Base-by-base conservation (phyloP, 495 filamentous ascomycete species). In the Penicillium atrosanguineum region DNA sequence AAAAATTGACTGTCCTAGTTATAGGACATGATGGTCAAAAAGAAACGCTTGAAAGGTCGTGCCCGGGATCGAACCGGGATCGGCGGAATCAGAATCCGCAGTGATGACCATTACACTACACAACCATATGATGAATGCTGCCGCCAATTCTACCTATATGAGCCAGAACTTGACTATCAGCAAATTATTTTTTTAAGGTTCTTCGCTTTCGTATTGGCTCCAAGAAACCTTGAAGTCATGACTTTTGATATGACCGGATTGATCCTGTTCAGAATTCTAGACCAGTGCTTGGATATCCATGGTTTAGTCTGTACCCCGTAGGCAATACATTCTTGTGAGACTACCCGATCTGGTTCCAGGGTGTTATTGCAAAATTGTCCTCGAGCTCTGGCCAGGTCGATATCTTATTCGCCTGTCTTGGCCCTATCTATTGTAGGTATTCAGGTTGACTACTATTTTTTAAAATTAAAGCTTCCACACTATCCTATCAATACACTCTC, bases 51-150 rank as follows among this genome's bases (percentile, higher is more conserved):
- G 29, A 40, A 26, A 71, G 67, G 65, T 71, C 69, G 46, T 70
- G 61, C 67, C 69, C 67, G 69, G 65, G 61, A 69, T 68, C 68
- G 65, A 70, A 69, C 65, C 68, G 63, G 65, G 69, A 69, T 68
- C 53, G 52, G 50, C 41, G 53, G 68, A 69, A 71, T 71, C 67
- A 69, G 68, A 71, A 71, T 69, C 68, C 52, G 41, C 42, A 50
- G 68, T 69, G 61, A 58, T 71, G 41, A 65, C 59, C 53, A 55
- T 55, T 55, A 55, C 46, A 50, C 46, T 45, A 55, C 46, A 55
- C 23, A 54, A 54, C 56, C 51, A 16, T n/a, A 6, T 18, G n/a
- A 6, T 40, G 38, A 19, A n/a, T 6, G 16, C 38, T 18, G 19
- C 4, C 16, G 31, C 9, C 9, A 12, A 14, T 34, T 31, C 1